Base-by-base conservation (phyloP, 495 filamentous ascomycete genomes). In the Penicillium cataractarum region DNA sequence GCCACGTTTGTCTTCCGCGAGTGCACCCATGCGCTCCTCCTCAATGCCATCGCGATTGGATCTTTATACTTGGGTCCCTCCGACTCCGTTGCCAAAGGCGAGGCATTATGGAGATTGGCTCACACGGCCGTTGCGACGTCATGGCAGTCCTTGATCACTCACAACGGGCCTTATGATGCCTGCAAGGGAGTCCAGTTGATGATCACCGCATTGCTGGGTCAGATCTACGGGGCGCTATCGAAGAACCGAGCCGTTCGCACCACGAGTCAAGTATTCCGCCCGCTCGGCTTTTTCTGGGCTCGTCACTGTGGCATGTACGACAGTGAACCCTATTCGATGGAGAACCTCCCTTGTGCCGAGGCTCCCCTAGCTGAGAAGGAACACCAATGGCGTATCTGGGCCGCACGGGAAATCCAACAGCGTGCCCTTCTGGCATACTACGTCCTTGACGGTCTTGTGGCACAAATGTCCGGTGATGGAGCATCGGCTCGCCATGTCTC, bases 41-140 rank as follows among this genome's bases (percentile, higher is more conserved):
- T 83, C 0, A 82, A 82, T 65, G 78, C 79, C 8, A 83, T 83
- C 57, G 80, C 80, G 6, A 76, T 83, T 29, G 80, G 80, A 1
- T 83, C 80, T 35, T 61, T 83, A 24, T 83, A 81, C 58, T 66
- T 83, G 9, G 79, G 79, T 0, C 78, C 78, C 8, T 80, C 77
- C 40, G 75, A 77, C 48, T 78, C 80, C 0, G 71, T 83, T 17
- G 68, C 75, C 12, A 82, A 79, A 59, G 80, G 80, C 0, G 80
- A 83, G 60, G 78, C 75, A 1, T 62, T 83, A 19, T 83, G 80
- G 80, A 71, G 75, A 1, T 65, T 82, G 8, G 80, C 80, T 21
- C 80, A 83, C 65, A 76, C 80, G 7, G 80, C 80, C 9, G 69
- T 82, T 39, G 76, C 80, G 29, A 83, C 80, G 6, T 83, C 80